Evolutionary conservation across 1,139 yeast genomes (phyloP).

Genomic region (Geotrichum fermentans): DNA sequence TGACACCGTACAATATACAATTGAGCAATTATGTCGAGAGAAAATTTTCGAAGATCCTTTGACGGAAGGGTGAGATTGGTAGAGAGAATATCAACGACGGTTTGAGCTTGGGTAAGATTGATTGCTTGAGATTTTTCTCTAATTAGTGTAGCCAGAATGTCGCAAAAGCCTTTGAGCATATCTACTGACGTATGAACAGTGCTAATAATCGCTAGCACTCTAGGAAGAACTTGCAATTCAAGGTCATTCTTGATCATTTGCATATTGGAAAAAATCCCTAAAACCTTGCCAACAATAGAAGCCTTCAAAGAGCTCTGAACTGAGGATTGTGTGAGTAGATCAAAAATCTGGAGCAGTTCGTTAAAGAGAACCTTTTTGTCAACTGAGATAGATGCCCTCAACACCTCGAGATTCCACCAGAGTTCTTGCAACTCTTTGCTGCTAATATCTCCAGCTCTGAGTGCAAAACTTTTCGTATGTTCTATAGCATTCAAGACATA

Average conservation of each 20-base stretch:
- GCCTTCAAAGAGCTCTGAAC: conserved; percentile 13
- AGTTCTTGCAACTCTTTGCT: conserved; percentile 16
- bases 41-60: conserved; percentile 44
- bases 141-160: conserved; percentile 16
- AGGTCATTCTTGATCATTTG: conserved; percentile 9
- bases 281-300: conserved; percentile 23
- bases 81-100: conserved; percentile 1
- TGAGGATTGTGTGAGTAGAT: conserved; percentile 1
- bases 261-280: conserved; percentile 20
- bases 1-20: conserved; percentile 34
- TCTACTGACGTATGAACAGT: conserved; percentile 15
- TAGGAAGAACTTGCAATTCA: conserved; percentile 11
- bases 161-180: conserved; percentile 21
- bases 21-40: conserved; percentile 43
- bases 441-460: not conserved
- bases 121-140: conserved; percentile 7
- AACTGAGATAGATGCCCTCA: conserved; percentile 18
- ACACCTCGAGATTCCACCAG: conserved; percentile 24
- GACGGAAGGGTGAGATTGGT: conserved; percentile 35
- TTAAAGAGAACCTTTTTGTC: conserved; percentile 19
- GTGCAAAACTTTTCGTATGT: conserved; percentile 5
- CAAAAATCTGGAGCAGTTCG: conserved; percentile 12
- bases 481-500: conserved; percentile 8
- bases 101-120: conserved; percentile 6
- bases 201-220: conserved; percentile 14